Base-by-base conservation (phyloP, 176 grass and related monocot genomes). In the Zoysia pacifica region DNA sequence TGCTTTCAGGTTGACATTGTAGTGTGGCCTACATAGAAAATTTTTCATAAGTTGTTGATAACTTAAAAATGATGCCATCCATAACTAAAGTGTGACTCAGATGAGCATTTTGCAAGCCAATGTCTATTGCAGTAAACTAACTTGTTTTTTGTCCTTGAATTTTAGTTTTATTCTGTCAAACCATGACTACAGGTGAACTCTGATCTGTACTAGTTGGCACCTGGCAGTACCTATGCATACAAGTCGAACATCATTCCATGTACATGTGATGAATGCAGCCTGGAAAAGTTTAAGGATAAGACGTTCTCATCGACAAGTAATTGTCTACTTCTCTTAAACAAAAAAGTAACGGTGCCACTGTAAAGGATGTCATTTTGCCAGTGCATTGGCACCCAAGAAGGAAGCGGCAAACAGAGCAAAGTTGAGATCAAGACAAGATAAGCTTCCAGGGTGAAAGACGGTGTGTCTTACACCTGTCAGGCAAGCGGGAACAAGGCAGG, bases 1-100 rank as follows among this genome's bases (percentile, higher is more conserved):
- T 42, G 50, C 79, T 70, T 91, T 81, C 62, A 98, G 53, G 76
- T 94, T 98, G 65, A 98, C 90, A 75, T 98, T 98, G 71, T 98
- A 98, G 61, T 98, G 95, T 48, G 76, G 79, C 85, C 95, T 98
- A 79, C 78, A 56, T n/a, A 58, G 81, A 54, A 73, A 84, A 40
- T 80, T 48, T 67, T 67, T 68, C 19, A 70, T 63, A 69, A 75
- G 70, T 8, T 80, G 2, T 64, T 11, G 37, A 2, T 12, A 71
- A 61, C 20, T 48, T 46, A 68, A 65, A 74, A 37, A 63, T 60
- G 71, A 84, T 36, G 19, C 4, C 64, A 69, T 3, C 9, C 28
- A 73, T 80, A 16, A 79, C 2, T 60, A 54, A 85, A 55, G 10
- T 14, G 78, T 48, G 62, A 28, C 37, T 75, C 35, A 13, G 9